Evolutionary conservation across 169 alveolate species (phyloP).

Genomic region (Plasmodium fragile): DNA sequence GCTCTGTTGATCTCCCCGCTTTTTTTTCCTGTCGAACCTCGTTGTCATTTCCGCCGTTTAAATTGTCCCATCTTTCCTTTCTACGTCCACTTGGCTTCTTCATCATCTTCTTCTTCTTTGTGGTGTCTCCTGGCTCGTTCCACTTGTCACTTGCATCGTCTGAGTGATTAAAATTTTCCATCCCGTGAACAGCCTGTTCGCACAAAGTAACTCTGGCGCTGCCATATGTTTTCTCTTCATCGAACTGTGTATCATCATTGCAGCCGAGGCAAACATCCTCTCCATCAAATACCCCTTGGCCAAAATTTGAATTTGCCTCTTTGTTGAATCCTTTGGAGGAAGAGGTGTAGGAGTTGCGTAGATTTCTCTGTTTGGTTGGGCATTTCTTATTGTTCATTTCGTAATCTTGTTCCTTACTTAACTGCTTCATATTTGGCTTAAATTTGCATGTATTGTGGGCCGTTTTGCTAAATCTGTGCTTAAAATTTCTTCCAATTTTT

Average conservation of each 20-base stretch:
- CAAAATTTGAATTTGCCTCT: not conserved
- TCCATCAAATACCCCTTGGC: not conserved
- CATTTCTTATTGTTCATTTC: not conserved
- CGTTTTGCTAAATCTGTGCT: slow-evolving; percentile 12
- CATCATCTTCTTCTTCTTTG: not conserved
- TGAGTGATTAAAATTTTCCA: not conserved
- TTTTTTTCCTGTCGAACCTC: not conserved
- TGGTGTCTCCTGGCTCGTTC: not conserved
- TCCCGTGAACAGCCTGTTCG: slow-evolving; percentile 24
- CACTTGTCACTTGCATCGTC: not conserved
- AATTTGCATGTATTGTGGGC: not conserved
- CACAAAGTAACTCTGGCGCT: slow-evolving; percentile 15
- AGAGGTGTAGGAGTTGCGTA: not conserved
- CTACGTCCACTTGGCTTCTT: not conserved
- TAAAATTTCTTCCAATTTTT: slow-evolving; percentile 49
- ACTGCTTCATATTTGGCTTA: not conserved
- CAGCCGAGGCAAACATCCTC: not conserved
- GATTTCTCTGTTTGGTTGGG: not conserved
- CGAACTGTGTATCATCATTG: slow-evolving; percentile 25
- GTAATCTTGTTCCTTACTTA: not conserved
- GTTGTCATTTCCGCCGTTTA: not conserved
- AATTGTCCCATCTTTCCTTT: not conserved
- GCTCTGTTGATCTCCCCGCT: not conserved
- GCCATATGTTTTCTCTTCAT: slow-evolving; percentile 23
- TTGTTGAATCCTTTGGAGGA: slow-evolving; percentile 12